Percentiles rank a stretch among this genome's conserved stretches.
These are phyloP conservation scores for Aspergillus spinulosporus DNA, from an alignment of 2,329 filamentous ascomycete genomes.

Conservation along the genomic window DNA sequence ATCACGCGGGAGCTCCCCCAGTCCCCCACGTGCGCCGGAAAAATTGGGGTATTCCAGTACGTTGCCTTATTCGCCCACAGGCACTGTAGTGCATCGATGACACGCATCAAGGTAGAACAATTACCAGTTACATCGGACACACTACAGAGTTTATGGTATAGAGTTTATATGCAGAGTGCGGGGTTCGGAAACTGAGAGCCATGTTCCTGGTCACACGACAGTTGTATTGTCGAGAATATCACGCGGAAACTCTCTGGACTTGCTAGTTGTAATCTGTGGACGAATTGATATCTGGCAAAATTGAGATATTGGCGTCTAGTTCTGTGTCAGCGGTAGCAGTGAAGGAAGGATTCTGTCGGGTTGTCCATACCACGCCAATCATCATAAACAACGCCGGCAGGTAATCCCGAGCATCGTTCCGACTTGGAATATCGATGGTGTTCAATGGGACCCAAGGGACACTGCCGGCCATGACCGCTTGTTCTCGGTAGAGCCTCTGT, in stretches of 20 bases:
- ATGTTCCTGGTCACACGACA: conserved; percentile 11
- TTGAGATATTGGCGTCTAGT: conserved; percentile 10
- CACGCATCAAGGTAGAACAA: neutral
- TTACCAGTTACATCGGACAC: neutral
- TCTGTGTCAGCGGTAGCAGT: conserved; percentile 22
- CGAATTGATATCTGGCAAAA: conserved; percentile 12
- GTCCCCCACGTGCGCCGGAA: neutral
- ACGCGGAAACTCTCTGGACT: conserved; percentile 9
- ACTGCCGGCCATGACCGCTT: conserved; percentile 28
- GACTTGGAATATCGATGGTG: neutral
- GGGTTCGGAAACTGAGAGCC: neutral
- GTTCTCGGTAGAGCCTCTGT: neutral
- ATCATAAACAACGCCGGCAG: conserved; percentile 32
- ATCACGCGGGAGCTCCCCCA: conserved; percentile 8
- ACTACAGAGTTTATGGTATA: conserved; percentile 5
- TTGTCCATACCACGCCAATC: conserved; percentile 29
- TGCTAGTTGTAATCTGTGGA: conserved; percentile 6
- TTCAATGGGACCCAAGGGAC: conserved; percentile 11
- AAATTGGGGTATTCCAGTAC: neutral
- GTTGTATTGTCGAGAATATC: conserved; percentile 9
- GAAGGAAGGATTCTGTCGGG: neutral
- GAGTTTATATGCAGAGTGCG: neutral
- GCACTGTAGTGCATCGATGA: neutral
- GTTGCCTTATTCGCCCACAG: neutral
- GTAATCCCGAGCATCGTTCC: conserved; percentile 7